Base-by-base conservation (phyloP, 352 stramenopile species). In the Pythium pectinolyticum region DNA sequence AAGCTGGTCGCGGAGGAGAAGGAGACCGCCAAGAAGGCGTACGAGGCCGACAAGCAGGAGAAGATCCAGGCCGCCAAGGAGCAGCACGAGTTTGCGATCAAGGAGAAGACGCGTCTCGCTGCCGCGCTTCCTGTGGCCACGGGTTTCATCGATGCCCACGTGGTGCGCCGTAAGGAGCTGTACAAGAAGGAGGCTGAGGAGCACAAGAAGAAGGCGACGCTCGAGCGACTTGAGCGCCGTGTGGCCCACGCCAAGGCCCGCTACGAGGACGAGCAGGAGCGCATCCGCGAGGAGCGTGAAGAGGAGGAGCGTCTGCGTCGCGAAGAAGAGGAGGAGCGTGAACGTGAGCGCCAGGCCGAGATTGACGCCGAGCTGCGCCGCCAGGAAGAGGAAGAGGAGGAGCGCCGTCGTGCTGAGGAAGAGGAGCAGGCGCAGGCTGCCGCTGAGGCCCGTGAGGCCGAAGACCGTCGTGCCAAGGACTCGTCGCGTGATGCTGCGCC, bases 1-100 rank as follows among this genome's bases (percentile, higher is more conserved):
- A 75, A 90, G 53, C 84, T 92, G 41, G 69, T 84, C 15, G 77
- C 90, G 45, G 53, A 84, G 57, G 92, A 97, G 31, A 92, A 95
- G 59, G 73, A 90, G 7, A 66, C 84, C 30, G 77, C 83, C 31
- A 77, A 89, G 51, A 70, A 78, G 57, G 57, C 72, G 40, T 80
- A 88, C 60, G 78, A 88, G 52, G 84, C 96, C 61, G 86, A 98
- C 59, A 75, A 87, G 59, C 64, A 86, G 24, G 83, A 89, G 41
- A 96, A 95, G 58, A 77, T 95, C 2, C 74, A 91, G 63, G 59
- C 70, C 11, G 87, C 89, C 25, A 93, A 94, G 73, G 70, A 90
- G 43, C 81, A 97, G 61, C 90, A 97, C 89, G 86, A 95, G 54
- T 76, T 84, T 27, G 87, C 94, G 52, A 76, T 97, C 34, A 87